A percentile compares a stretch with the other conserved stretches of the same genome.
Conservation (phyloP, 352 stramenopile genomes). For the Globisporangium abappressorium region DNA sequence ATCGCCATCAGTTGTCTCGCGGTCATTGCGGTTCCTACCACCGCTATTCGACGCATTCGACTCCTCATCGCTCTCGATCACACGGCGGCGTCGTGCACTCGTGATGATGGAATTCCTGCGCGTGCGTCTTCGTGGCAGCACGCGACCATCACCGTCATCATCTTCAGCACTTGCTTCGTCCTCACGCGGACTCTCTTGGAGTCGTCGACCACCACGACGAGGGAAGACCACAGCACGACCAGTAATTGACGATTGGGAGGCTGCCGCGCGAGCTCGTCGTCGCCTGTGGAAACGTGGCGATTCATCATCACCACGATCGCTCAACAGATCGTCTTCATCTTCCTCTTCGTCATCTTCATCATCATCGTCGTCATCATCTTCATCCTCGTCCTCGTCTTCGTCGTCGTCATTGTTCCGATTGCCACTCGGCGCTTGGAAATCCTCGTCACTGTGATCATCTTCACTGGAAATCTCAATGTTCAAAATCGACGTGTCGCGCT, state of each 20-base stretch:
- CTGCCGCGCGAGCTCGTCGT: constrained; percentile 28
- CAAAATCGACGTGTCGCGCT: constrained; percentile 80
- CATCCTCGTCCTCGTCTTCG: constrained; percentile 41
- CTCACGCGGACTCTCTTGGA: constrained; percentile 14
- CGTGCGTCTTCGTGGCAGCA: constrained; percentile 13
- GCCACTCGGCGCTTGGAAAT: constrained; percentile 65
- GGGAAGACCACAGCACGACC: constrained; percentile 24
- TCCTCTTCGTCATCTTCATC: constrained; percentile 49
- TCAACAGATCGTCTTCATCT: constrained; percentile 53
- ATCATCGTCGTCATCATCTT: constrained; percentile 30
- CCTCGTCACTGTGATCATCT: constrained; percentile 83
- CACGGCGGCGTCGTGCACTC: neutral
- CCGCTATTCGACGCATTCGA: neutral
- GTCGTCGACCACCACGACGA: constrained; percentile 34
- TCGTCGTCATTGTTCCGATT: constrained; percentile 20
- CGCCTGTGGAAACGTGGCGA: constrained; percentile 39
- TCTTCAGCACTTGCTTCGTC: constrained; percentile 6
- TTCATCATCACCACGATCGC: constrained; percentile 41
- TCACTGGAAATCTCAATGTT: constrained; percentile 86
- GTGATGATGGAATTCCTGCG: constrained; percentile 2
- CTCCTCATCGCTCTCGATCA: constrained; percentile 19
- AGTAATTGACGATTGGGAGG: constrained; percentile 3
- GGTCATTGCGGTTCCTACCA: neutral
- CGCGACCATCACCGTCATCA: constrained; percentile 9
- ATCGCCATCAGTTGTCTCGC: constrained; percentile 7